phyloP scores from a whole-genome alignment of 2,329 filamentous ascomycete species.

The Xylariales sp. region DNA sequence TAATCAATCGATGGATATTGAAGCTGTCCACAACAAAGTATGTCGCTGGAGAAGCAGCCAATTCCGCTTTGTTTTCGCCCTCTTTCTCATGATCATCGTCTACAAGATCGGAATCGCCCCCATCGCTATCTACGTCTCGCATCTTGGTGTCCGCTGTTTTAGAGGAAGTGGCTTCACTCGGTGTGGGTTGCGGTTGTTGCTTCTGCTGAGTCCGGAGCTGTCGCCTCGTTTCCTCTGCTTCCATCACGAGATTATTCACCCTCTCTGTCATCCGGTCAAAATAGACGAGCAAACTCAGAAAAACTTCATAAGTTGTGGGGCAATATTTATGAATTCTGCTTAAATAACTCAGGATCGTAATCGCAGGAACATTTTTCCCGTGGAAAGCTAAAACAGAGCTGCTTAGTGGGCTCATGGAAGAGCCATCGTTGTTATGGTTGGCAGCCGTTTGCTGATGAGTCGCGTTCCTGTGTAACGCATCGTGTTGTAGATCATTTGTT shows the following conservation, averaged over 20 bases:
- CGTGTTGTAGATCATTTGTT: slow-evolving; percentile 94
- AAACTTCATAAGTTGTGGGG: slow-evolving; percentile 97
- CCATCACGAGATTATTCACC: slow-evolving; percentile 83
- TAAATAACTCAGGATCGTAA: slow-evolving; percentile 95
- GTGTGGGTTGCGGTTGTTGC: slow-evolving; percentile 41
- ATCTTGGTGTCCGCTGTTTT: slow-evolving; percentile 52
- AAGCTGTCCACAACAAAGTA: slow-evolving; percentile 98
- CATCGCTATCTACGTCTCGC: slow-evolving; percentile 51
- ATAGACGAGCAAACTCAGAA: slow-evolving; percentile 93
- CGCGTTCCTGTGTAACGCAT: slow-evolving; percentile 81
- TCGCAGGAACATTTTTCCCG: slow-evolving; percentile 96
- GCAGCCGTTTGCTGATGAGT: slow-evolving; percentile 67
- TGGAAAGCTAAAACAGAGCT: slow-evolving; percentile 90
- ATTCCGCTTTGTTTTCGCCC: slow-evolving; percentile 41
- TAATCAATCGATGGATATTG: slow-evolving; percentile 97
- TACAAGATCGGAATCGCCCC: slow-evolving; percentile 63
- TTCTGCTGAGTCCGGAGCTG: slow-evolving; percentile 51
- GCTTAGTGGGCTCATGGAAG: slow-evolving; percentile 70
- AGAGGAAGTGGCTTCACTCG: slow-evolving; percentile 18
- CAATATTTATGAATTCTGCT: slow-evolving; percentile 99
- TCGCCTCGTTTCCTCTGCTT: slow-evolving; percentile 68
- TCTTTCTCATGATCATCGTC: slow-evolving; percentile 56
- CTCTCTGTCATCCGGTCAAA: slow-evolving; percentile 99
- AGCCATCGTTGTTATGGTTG: slow-evolving; percentile 55
- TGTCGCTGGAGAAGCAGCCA: slow-evolving; percentile 56